Base-by-base conservation (phyloP, 2,329 filamentous ascomycete species). In the Fusarium duplospermum region DNA sequence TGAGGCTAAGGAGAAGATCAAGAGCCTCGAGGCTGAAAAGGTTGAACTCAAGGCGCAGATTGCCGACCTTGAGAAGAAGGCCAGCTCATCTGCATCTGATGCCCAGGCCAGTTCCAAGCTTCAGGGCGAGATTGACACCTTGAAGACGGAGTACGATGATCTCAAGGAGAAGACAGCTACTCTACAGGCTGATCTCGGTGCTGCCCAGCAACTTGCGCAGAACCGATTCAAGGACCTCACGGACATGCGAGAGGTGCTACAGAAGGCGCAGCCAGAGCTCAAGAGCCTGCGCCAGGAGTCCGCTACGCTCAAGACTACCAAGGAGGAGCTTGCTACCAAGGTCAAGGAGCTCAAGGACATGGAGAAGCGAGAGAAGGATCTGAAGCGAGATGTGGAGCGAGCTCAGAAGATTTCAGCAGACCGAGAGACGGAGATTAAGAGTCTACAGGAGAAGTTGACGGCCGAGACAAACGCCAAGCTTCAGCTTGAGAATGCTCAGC, bases 251-350 rank as follows among this genome's bases (percentile, higher is more conserved):
- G 93, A 96, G 70, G 87, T 95, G 3, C 83, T 98, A 33, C 92
- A 95, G 74, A 97, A 96, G 81, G 89, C 93, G 1, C 95, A 98
- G 79, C 93, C 94, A 0, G 96, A 99, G 82, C 85, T 98, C 27
- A 93, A 92, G 80, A 92, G 86, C 52, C 87, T 98, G 22, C 91
- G 94, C 9, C 90, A 92, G 58, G 95, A 98, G 77, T 92, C 93
- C 33, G 89, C 90, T 0, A 89, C 92, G 45, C 86, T 98, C 36
- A 95, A 94, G 81, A 87, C 86, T 1, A 88, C 90, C 4, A 96
- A 93, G 79, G 93, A 95, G 56, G 94, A 97, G 70, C 87, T 98
- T 2, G 86, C 88, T 1, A 79, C 81, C 29, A 89, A 86, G 80
- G 82, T 78, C 36, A 83, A 83, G 4, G 93, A 95, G 74, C 82